Conservation (phyloP, 2,329 filamentous ascomycete species). For the Diaporthe eres region DNA sequence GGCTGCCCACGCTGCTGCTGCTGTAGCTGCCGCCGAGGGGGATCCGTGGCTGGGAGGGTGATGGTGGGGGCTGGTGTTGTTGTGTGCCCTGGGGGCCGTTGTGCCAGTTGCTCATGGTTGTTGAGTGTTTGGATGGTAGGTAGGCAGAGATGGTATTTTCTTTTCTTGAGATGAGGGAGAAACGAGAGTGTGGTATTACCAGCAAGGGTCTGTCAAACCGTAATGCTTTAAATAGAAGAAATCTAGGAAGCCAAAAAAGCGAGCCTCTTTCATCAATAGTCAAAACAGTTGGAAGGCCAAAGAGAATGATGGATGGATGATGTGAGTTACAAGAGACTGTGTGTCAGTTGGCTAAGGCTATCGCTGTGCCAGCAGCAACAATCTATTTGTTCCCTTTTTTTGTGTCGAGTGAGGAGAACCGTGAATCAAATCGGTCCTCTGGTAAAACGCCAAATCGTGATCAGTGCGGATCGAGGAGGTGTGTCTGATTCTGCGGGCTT, state of each 20-base stretch:
- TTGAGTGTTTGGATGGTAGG: constrained; percentile 9
- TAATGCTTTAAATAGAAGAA: constrained; percentile 28
- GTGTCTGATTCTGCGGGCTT: constrained; percentile 12
- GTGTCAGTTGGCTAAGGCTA: constrained; percentile 27
- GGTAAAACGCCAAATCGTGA: constrained; percentile 29
- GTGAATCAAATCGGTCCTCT: constrained; percentile 30
- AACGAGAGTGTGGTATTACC: not conserved
- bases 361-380: constrained; percentile 32
- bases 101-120: constrained; percentile 8
- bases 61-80: constrained; percentile 35
- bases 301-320: constrained; percentile 35
- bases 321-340: constrained; percentile 36
- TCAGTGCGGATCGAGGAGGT: constrained; percentile 11
- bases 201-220: not conserved
- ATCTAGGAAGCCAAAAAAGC: constrained; percentile 1
- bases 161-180: not conserved
- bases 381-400: constrained; percentile 23
- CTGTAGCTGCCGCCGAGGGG: constrained; percentile 35
- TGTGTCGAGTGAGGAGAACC: constrained; percentile 9
- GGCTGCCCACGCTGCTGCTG: constrained; percentile 50
- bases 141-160: not conserved
- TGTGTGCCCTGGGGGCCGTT: constrained; percentile 24
- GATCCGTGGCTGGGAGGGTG: constrained; percentile 38
- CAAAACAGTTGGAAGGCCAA: constrained; percentile 30
- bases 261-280: constrained; percentile 36